A percentile compares a stretch with the other conserved stretches of the same genome.
These are phyloP conservation scores for Colletotrichum tabaci DNA, from an alignment of 2,329 filamentous ascomycete genomes.

Conservation along the genomic window DNA sequence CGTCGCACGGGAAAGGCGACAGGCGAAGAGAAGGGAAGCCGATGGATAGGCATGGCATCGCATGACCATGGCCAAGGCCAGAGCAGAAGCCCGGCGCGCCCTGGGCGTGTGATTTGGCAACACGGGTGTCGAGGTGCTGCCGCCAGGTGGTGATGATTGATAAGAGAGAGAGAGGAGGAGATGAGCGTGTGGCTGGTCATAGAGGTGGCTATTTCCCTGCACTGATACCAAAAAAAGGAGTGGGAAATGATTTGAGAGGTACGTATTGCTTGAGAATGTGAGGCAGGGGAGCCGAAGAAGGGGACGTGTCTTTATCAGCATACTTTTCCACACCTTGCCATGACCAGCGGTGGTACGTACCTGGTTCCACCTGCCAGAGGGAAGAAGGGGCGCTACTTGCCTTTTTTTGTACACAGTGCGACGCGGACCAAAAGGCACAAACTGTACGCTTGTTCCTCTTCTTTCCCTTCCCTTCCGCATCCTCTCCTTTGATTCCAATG, in stretches of 20 bases:
- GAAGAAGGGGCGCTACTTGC: neutral
- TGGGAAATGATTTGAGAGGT: neutral
- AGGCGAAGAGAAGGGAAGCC: constrained; percentile 10
- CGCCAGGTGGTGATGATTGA: constrained; percentile 25
- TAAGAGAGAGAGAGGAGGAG: neutral
- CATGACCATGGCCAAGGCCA: constrained; percentile 1
- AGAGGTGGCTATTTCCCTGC: constrained; percentile 23
- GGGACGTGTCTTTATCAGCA: constrained; percentile 4
- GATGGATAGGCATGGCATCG: constrained; percentile 2
- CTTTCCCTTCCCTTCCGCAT: neutral
- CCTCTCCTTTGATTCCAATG: neutral
- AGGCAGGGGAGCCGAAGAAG: neutral
- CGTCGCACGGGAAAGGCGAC: neutral
- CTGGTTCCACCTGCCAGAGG: constrained; percentile 2
- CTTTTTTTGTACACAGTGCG: constrained; percentile 31
- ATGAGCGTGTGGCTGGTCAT: constrained; percentile 6
- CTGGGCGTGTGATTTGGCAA: constrained; percentile 14
- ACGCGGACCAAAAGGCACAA: neutral
- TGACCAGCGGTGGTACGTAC: neutral
- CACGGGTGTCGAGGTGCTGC: constrained; percentile 15
- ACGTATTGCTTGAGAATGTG: neutral
- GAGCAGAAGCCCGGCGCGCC: constrained; percentile 18
- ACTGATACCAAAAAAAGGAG: constrained; percentile 31
- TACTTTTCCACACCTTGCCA: neutral
- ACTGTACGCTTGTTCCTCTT: neutral